Conservation (phyloP, 148 eudicot species). For the Suaeda aralocaspica region DNA sequence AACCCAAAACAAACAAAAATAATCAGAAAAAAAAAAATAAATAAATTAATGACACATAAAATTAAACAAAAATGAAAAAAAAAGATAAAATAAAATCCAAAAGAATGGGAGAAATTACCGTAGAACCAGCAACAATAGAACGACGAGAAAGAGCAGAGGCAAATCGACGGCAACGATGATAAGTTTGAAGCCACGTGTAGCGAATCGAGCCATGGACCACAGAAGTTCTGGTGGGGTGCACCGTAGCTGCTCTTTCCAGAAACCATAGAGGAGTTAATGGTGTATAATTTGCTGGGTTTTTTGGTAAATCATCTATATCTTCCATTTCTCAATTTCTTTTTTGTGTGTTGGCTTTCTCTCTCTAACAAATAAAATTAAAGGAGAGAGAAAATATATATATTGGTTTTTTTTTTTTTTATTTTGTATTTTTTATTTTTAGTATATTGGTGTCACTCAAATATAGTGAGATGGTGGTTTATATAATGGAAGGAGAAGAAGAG, state of each 20-base stretch:
- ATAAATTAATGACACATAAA: too few species aligned
- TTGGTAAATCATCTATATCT: conserved; percentile 83
- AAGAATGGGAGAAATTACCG: conserved; percentile 35
- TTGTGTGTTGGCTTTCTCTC: too few species aligned
- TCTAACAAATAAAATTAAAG: background rate
- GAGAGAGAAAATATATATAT: too few species aligned
- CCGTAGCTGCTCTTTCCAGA: conserved; percentile 75
- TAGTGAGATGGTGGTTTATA: background rate
- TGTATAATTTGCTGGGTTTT: conserved; percentile 75
- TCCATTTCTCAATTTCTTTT: too few species aligned
- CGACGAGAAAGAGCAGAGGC: conserved; percentile 68
- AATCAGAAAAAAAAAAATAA: too few species aligned
- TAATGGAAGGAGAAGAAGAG: too few species aligned
- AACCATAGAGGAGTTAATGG: conserved; percentile 79
- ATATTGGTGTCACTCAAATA: too few species aligned
- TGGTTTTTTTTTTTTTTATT: too few species aligned
- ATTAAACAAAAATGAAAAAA: background rate
- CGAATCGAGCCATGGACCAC: conserved; percentile 50
- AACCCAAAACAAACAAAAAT: too few species aligned
- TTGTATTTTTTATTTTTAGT: too few species aligned
- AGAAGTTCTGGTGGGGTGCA: conserved; percentile 58
- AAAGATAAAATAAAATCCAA: background rate
- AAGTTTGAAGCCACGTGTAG: conserved; percentile 85
- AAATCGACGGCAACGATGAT: conserved; percentile 75
- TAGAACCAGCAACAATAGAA: conserved; percentile 46